Evolutionary conservation across 83 land plant species (phyloP).

Genomic region (Larix sibirica): DNA sequence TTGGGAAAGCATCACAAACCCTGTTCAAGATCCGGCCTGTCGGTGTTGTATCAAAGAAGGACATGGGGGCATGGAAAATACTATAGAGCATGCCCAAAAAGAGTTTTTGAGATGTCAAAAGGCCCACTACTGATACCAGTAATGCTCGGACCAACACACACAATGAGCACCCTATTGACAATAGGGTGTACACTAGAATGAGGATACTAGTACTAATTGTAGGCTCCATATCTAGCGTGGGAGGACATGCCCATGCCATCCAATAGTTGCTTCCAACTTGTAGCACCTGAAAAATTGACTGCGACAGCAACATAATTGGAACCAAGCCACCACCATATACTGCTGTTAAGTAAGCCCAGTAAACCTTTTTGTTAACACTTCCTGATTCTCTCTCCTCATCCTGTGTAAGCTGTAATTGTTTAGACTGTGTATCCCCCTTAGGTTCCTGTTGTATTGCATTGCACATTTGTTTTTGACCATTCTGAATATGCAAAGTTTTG

Average conservation of each 20-base stretch:
- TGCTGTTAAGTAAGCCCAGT: slow-evolving; percentile 61
- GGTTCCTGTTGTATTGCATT: slow-evolving; percentile 34
- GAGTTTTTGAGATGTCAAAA: slow-evolving; percentile 61
- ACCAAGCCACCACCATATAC: slow-evolving; percentile 58
- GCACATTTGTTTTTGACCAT: slow-evolving; percentile 14
- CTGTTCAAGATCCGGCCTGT: slow-evolving; percentile 89
- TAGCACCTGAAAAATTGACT: slow-evolving; percentile 61
- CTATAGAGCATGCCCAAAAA: slow-evolving; percentile 59
- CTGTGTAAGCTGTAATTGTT: slow-evolving; percentile 44
- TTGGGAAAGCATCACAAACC: slow-evolving; percentile 12
- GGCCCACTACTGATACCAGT: slow-evolving; percentile 55
- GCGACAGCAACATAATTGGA: slow-evolving; percentile 62
- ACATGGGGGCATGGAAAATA: slow-evolving; percentile 82
- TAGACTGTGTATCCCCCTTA: neutral
- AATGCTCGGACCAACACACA: slow-evolving; percentile 64
- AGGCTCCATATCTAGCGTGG: slow-evolving; percentile 29
- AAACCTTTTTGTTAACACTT: slow-evolving; percentile 70
- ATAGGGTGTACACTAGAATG: slow-evolving; percentile 56
- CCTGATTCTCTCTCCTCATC: slow-evolving; percentile 89
- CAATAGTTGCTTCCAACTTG: slow-evolving; percentile 86
- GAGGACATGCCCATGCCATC: slow-evolving; percentile 86
- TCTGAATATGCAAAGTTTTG: slow-evolving; percentile 12
- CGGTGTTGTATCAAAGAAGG: slow-evolving; percentile 95
- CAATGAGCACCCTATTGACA: slow-evolving; percentile 68
- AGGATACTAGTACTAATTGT: slow-evolving; percentile 33